Evolutionary conservation across 108 stramenopile genomes (phyloP).

Genomic region (Conticribra weissflogii): DNA sequence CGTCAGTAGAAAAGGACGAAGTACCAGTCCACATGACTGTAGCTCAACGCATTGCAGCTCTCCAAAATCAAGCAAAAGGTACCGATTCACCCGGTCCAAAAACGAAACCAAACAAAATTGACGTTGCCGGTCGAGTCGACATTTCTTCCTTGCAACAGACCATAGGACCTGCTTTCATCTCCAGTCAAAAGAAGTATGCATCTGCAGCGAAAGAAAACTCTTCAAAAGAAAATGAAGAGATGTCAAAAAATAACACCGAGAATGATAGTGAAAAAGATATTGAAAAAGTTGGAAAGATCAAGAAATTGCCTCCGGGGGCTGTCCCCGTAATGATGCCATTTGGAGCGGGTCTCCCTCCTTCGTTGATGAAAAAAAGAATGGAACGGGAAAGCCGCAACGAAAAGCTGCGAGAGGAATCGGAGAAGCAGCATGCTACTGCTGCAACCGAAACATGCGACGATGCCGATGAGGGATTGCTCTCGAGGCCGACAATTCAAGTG

Average conservation of each 20-base stretch:
- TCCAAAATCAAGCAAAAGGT: slow-evolving; percentile 21
- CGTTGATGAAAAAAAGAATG: slow-evolving; percentile 30
- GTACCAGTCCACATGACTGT: slow-evolving; percentile 29
- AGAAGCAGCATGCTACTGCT: background rate
- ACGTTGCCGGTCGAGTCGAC: slow-evolving; percentile 18
- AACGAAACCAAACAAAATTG: slow-evolving; percentile 12
- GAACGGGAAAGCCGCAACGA: slow-evolving; percentile 21
- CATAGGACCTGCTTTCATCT: slow-evolving; percentile 15
- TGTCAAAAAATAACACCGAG: background rate
- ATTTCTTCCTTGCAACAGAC: slow-evolving; percentile 37
- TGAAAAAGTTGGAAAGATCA: slow-evolving; percentile 26
- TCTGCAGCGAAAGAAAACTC: slow-evolving; percentile 3
- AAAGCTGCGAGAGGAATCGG: slow-evolving; percentile 18
- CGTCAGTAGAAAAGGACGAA: slow-evolving; percentile 12
- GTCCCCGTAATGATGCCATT: slow-evolving; percentile 33
- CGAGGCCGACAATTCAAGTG: slow-evolving; percentile 18
- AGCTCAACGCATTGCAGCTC: slow-evolving; percentile 40
- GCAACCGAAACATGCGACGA: background rate
- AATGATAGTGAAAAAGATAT: slow-evolving; percentile 10
- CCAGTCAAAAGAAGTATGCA: slow-evolving; percentile 6
- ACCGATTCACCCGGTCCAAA: slow-evolving; percentile 7
- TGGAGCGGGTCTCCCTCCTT: slow-evolving; percentile 32
- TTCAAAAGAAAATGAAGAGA: background rate
- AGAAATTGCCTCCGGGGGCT: slow-evolving; percentile 29
- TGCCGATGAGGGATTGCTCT: slow-evolving; percentile 14